Conservation (phyloP, 139 green algal species). For the Mychonastes homosphaera region DNA sequence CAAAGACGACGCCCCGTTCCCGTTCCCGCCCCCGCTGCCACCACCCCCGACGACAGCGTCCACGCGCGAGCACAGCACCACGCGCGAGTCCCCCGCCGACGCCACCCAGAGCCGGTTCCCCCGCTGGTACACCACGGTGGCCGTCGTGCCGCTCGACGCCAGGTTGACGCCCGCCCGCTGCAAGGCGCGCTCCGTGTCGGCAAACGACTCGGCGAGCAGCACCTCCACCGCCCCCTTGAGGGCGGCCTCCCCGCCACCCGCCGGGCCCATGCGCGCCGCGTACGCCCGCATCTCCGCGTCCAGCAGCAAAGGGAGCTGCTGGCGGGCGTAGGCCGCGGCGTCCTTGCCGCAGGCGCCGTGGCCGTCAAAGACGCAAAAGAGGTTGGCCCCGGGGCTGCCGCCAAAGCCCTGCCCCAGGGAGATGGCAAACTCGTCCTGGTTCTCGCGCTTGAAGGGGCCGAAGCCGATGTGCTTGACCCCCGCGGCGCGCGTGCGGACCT, state of each 20-base stretch:
- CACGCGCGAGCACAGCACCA: slow-evolving; percentile 20
- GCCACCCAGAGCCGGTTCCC: slow-evolving; percentile 26
- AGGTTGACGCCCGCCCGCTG: slow-evolving; percentile 32
- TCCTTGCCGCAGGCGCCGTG: slow-evolving; percentile 29
- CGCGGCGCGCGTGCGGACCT: slow-evolving; percentile 14
- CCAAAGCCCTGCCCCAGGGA: slow-evolving; percentile 20
- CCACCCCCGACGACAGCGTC: too few species aligned
- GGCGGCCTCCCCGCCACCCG: neutral
- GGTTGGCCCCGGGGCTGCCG: slow-evolving; percentile 17
- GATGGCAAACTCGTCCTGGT: slow-evolving; percentile 40
- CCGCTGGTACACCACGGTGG: slow-evolving; percentile 27
- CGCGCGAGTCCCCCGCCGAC: slow-evolving; percentile 29
- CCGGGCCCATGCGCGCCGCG: too few species aligned
- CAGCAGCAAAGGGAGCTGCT: slow-evolving; percentile 25
- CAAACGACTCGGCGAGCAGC: slow-evolving; percentile 18
- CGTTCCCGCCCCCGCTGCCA: too few species aligned
- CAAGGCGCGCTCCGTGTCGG: slow-evolving; percentile 17
- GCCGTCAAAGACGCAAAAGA: slow-evolving; percentile 42
- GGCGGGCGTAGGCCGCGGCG: slow-evolving; percentile 27
- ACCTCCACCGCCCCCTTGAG: slow-evolving; percentile 19
- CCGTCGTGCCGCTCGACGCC: slow-evolving; percentile 37
- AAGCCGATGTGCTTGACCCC: slow-evolving; percentile 41
- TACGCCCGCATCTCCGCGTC: slow-evolving; percentile 25
- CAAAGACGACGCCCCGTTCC: too few species aligned
- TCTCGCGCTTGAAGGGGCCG: slow-evolving; percentile 37